Base-by-base conservation (phyloP, 768 basidiomycete species). In the Candolleomyces efflorescens region DNA sequence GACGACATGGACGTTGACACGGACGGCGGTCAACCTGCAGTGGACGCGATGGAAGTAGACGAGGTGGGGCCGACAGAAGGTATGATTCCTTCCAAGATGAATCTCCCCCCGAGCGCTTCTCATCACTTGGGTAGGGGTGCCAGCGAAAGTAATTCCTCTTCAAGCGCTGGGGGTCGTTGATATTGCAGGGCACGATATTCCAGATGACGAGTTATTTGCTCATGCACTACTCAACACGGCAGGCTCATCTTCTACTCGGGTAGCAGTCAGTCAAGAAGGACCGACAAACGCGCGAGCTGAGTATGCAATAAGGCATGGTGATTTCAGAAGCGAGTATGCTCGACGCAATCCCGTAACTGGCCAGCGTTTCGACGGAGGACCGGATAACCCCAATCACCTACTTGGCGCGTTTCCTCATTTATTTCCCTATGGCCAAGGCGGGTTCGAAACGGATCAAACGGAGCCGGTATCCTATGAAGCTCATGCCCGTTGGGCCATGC, bases 371-470 rank as follows among this genome's bases (percentile, higher is more conserved):
- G 61, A 67, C 18, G 69, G 67, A 3, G 67, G 65, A 17, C 56
- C 64, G 0, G 56, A 61, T 17, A 61, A 69, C 45, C 62, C 68
- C 0, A 71, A 73, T 52, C 71, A 71, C 44, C 39, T 71, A 0
- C 56, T 73, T 13, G 71, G 69, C 0, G 49, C 64, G 11, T 76
- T 73, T 47, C 73, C 72, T 0, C 49, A 50, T 0, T 62, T 74
- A 0, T 76, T 73, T 56, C 73, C 75, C 3, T 77, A 73, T 62
- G 75, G 72, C 0, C 18, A 41, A 22, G 74, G 75, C 0, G 73
- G 73, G 0, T 61, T 76, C 37, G 74, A 77, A 53, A 61, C 59
- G 0, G 46, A 51, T 0, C n/a, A 66, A 22, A 20, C 41, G 5
- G 22, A 26, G 0, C 38, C 60, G 1, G 65, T 75, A 0, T 41